Base-by-base conservation (phyloP, 2,329 filamentous ascomycete genomes). In the Elsinoe fawcettii region DNA sequence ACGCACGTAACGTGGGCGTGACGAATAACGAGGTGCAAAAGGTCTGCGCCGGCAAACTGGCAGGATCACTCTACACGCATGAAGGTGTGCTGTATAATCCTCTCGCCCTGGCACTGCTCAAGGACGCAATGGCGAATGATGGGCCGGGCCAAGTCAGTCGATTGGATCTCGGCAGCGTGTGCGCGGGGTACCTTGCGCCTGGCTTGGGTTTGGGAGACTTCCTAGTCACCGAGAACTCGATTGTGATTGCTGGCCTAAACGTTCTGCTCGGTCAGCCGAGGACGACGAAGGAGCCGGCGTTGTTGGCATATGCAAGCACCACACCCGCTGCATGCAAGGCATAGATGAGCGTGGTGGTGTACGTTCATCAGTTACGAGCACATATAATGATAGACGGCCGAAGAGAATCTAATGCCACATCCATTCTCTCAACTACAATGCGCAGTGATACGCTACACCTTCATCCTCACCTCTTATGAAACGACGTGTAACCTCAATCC, bases 51-150 rank as follows among this genome's bases (percentile, higher is more conserved):
- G 67, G 65, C 0, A 66, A 68, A 22, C 69, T 70, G 0, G 77
- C 73, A 0, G 77, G 76, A 2, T 64, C 66, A 0, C 66, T 79
- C 47, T 80, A 78, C 63, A 74, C 72, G 0, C 79, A 81, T 60
- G 77, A 80, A 58, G 74, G 74, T 2, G 68, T 77, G 32, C 67
- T 82, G 41, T 78, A 74, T 61, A 77, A 80, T 59, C 73, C 76
- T 0, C 66, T 81, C 22, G 69, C 71, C 0, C 75, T 70, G 58
- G 69, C 68, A 1, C 63, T 81, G 43, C 66, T 74, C 1, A 66
- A 74, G 8, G 78, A 80, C 65, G 78, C 77, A 14, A 68, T 82
- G 58, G 70, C 63, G 8, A 68, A 80, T 61, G 69, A 70, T 43
- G 77, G 79, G 1, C 75, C 75, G 0, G 77, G 73, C 0, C 59